A percentile compares a stretch with the other conserved stretches of the same genome.
phyloP scores from a whole-genome alignment of 2,329 filamentous ascomycete genomes.

The Nemania sp. region DNA sequence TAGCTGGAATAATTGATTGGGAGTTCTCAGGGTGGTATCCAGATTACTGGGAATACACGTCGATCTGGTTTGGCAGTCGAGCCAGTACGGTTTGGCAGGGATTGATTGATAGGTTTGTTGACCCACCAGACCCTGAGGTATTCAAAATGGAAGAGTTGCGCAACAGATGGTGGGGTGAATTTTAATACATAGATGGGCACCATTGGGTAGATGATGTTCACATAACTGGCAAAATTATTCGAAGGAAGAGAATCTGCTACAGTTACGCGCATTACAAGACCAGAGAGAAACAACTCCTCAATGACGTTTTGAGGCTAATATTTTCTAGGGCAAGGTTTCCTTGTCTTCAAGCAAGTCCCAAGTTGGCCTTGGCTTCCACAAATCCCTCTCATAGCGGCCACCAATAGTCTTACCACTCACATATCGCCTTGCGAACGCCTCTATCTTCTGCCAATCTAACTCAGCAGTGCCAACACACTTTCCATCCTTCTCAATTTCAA shows the following conservation, averaged over 20 bases:
- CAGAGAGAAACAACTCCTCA: background rate
- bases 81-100: background rate
- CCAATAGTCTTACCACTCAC: background rate
- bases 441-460: conserved; percentile 11
- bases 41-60: conserved; percentile 12
- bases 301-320: background rate
- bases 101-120: background rate
- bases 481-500: conserved; percentile 1
- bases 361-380: conserved; percentile 2
- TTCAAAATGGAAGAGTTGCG: conserved; percentile 15
- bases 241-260: background rate
- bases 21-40: conserved; percentile 16
- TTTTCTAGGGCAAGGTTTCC: conserved; percentile 12
- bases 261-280: background rate
- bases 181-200: background rate
- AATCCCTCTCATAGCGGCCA: conserved; percentile 1
- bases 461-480: conserved; percentile 8
- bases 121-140: conserved; percentile 2
- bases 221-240: background rate
- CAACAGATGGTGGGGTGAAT: conserved; percentile 6
- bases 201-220: background rate
- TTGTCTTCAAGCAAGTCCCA: conserved; percentile 15
- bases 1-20: conserved; percentile 13
- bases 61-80: background rate
- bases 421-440: conserved; percentile 12